These are phyloP conservation scores for Saccharomyces mikatae DNA, from an alignment of 805 yeast genomes.

Conservation along the genomic window DNA sequence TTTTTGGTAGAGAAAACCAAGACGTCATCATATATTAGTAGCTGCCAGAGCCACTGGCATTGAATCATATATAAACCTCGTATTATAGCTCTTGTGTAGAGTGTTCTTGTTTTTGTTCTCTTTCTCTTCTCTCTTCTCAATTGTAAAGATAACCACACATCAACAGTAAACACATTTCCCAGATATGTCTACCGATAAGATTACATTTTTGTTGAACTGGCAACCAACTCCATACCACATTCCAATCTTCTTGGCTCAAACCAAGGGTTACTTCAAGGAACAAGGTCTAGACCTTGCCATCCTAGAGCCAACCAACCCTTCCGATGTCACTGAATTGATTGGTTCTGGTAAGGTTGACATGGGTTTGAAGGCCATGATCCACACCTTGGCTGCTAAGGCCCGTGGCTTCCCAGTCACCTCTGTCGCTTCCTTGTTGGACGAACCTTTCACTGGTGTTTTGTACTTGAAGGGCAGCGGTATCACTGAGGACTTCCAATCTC, in stretches of 20 bases:
- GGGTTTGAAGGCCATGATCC: conserved; percentile 56
- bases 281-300: conserved; percentile 45
- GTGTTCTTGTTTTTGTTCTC: neutral
- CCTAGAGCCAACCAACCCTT: conserved; percentile 49
- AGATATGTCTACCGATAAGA: conserved; percentile 39
- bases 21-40: neutral
- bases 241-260: conserved; percentile 43
- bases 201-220: conserved; percentile 48
- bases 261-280: conserved; percentile 43
- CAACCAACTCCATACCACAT: conserved; percentile 49
- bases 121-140: neutral
- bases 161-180: neutral
- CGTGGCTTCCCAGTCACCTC: conserved; percentile 51
- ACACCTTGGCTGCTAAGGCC: conserved; percentile 52
- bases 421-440: conserved; percentile 46
- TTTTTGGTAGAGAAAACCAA: neutral
- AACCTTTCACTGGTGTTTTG: conserved; percentile 50
- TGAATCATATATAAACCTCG: neutral
- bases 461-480: conserved; percentile 45
- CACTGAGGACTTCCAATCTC: conserved; percentile 42
- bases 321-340: conserved; percentile 50
- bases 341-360: conserved; percentile 51
- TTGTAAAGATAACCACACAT: neutral
- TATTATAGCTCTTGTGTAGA: neutral
- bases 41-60: neutral